These are phyloP conservation scores for Coniochaeta pulveracea DNA, from an alignment of 2,329 filamentous ascomycete species.

Conservation along the genomic window DNA sequence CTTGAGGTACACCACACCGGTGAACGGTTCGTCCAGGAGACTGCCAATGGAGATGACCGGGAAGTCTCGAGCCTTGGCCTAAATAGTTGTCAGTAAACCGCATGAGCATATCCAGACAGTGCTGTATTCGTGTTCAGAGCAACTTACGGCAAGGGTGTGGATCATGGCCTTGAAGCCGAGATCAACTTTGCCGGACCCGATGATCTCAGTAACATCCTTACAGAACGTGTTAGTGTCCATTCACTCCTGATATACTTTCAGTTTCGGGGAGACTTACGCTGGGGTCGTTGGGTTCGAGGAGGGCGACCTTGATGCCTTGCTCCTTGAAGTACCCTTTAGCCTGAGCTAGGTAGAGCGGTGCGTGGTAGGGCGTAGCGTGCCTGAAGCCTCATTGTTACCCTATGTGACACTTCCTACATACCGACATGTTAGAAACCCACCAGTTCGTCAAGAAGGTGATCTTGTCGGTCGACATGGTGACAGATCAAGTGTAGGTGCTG, in stretches of 20 bases:
- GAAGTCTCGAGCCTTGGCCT: constrained; percentile 67
- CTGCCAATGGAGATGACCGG: constrained; percentile 63
- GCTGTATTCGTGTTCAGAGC: neutral
- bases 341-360: constrained; percentile 66
- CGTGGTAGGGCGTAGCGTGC: constrained; percentile 75
- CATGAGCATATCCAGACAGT: neutral
- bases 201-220: constrained; percentile 70
- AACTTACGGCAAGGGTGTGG: constrained; percentile 58
- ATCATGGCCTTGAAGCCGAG: constrained; percentile 81
- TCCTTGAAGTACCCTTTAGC: constrained; percentile 65
- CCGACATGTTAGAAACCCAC: constrained; percentile 32
- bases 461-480: constrained; percentile 69
- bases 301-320: constrained; percentile 65
- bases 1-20: constrained; percentile 67
- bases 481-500: constrained; percentile 31
- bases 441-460: constrained; percentile 79
- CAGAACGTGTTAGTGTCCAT: constrained; percentile 6
- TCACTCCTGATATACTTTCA: fast-evolving
- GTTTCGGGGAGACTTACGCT: constrained; percentile 40
- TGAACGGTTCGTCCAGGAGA: constrained; percentile 70
- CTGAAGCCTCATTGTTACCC: constrained; percentile 26
- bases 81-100: constrained; percentile 5
- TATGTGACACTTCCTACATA: constrained; percentile 3
- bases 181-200: constrained; percentile 64
- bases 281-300: constrained; percentile 69